Conservation (phyloP, 345 rosid genomes). For the Aquilaria malaccensis region DNA sequence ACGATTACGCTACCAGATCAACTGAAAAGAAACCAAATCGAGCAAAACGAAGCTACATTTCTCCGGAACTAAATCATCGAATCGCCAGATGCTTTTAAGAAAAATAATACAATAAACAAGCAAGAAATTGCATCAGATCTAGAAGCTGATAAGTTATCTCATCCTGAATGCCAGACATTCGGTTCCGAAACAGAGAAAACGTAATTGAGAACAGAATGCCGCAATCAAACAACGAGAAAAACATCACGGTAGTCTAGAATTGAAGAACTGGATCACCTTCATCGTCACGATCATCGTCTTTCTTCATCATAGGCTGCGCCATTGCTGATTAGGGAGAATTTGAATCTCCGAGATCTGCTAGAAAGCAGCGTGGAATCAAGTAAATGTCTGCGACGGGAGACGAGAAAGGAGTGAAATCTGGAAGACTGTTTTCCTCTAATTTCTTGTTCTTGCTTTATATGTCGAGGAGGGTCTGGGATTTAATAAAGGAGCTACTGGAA, state of each 20-base stretch:
- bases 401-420: constrained; percentile 14
- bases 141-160: constrained; percentile 33
- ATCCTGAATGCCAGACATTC: constrained; percentile 7
- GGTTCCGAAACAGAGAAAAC: neutral
- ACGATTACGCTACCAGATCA: neutral
- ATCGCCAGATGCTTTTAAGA: too few relatives aligned
- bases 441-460: constrained; percentile 6
- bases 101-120: too few relatives aligned
- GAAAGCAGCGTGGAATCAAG: constrained; percentile 10
- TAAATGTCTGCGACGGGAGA: neutral
- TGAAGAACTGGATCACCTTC: constrained; percentile 46
- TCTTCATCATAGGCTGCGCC: constrained; percentile 96
- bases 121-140: constrained; percentile 31
- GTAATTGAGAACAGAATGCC: neutral
- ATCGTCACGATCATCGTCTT: constrained; percentile 97
- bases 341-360: constrained; percentile 20
- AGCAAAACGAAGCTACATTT: neutral
- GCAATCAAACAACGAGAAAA: neutral
- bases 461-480: neutral
- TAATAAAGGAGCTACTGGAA: too few relatives aligned
- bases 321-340: constrained; percentile 25
- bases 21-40: constrained; percentile 8
- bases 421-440: constrained; percentile 12
- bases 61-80: too few relatives aligned
- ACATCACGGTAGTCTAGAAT: neutral